These are phyloP conservation scores for Colletotrichum agaves DNA, from an alignment of 2,329 filamentous ascomycete species.

Conservation along the genomic window DNA sequence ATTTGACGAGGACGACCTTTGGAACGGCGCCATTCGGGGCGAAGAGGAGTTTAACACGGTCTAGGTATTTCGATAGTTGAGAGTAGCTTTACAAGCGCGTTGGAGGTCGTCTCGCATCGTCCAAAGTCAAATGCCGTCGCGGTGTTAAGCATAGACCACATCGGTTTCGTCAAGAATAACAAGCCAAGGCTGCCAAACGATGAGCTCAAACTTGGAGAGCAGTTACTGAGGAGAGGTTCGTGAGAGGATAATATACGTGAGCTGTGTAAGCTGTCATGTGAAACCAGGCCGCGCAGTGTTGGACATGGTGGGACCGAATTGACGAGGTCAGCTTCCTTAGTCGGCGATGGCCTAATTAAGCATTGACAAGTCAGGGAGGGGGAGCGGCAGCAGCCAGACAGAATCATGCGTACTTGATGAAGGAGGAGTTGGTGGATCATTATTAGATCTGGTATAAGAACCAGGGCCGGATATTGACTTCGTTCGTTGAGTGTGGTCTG, in stretches of 20 bases:
- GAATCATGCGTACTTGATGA: constrained; percentile 27
- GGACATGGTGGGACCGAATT: background rate
- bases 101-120: constrained; percentile 21
- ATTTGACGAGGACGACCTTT: background rate
- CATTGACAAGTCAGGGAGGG: constrained; percentile 13
- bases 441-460: constrained; percentile 9
- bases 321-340: background rate
- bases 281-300: constrained; percentile 8
- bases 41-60: background rate
- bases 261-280: background rate
- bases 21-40: background rate
- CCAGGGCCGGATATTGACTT: constrained; percentile 6
- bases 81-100: constrained; percentile 14
- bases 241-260: constrained; percentile 9
- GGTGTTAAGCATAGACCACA: constrained; percentile 13
- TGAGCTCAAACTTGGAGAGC: constrained; percentile 18
- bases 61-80: constrained; percentile 4
- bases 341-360: constrained; percentile 6
- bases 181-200: constrained; percentile 23
- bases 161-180: constrained; percentile 13
- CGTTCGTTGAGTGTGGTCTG: background rate
- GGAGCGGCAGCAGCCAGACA: constrained; percentile 22
- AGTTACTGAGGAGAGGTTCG: constrained; percentile 6
- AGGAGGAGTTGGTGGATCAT: constrained; percentile 18
- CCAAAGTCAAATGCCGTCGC: constrained; percentile 26